Evolutionary conservation across 2,329 filamentous ascomycete species (phyloP).

Genomic region (Sporothrix schenckii): DNA sequence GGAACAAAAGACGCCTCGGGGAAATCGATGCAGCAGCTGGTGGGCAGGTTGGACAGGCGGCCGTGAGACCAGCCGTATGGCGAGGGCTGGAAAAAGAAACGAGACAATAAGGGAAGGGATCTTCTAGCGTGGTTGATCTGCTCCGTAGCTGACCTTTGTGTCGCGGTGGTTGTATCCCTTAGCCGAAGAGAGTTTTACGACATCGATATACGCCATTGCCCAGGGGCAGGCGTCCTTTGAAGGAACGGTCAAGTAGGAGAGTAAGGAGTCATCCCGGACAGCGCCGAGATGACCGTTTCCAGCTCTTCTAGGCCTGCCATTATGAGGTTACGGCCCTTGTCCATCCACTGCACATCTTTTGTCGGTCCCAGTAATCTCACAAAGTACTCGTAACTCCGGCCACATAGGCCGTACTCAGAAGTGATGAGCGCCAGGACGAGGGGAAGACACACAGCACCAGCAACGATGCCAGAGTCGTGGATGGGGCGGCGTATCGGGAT

Average conservation of each 20-base stretch:
- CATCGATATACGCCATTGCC: no score
- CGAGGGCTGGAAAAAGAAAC: neutral
- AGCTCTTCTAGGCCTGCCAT: neutral
- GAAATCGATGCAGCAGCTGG: no score
- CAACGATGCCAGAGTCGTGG: neutral
- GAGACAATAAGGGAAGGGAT: neutral
- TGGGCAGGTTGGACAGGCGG: no score
- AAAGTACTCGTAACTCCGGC: no score
- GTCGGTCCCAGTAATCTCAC: no score
- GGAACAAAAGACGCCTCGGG: neutral
- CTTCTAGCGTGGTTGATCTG: neutral
- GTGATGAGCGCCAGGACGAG: neutral
- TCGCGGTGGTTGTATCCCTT: constrained; percentile 3
- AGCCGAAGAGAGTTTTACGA: neutral
- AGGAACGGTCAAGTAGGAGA: no score
- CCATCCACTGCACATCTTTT: neutral
- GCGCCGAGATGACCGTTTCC: no score
- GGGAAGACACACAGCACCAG: neutral
- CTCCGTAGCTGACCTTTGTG: neutral
- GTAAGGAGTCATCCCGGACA: no score
- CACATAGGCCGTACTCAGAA: neutral
- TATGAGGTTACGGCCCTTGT: neutral
- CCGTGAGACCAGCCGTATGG: no score
- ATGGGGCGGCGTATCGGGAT: neutral
- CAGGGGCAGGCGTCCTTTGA: no score